Evolutionary conservation across 257 asterid genomes (phyloP).

Genomic region (Echites panduratus): DNA sequence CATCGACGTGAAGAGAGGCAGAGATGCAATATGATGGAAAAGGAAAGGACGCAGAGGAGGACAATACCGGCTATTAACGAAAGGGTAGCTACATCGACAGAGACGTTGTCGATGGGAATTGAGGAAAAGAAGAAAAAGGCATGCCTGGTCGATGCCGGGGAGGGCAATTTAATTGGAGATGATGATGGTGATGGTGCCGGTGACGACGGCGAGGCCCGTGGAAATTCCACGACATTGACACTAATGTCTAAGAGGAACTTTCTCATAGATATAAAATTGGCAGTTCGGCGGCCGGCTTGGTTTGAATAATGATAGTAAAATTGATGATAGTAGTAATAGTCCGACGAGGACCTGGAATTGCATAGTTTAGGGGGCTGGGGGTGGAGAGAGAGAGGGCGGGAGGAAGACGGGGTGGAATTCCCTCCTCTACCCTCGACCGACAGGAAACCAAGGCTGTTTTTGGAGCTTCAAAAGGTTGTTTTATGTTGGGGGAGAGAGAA

Average conservation of each 20-base stretch:
- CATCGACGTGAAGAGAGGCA: slow-evolving; percentile 37
- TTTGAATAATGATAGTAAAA: slow-evolving; percentile 10
- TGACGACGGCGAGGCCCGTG: slow-evolving; percentile 7
- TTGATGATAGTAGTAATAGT: slow-evolving; percentile 16
- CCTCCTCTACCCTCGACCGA: slow-evolving; percentile 35
- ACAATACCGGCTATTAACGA: slow-evolving; percentile 30
- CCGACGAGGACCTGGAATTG: slow-evolving; percentile 24
- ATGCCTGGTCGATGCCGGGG: background rate
- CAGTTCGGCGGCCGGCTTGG: slow-evolving; percentile 28
- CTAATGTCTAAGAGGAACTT: slow-evolving; percentile 20
- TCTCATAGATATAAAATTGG: slow-evolving; percentile 43
- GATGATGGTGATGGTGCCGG: slow-evolving; percentile 1
- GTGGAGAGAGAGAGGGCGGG: background rate
- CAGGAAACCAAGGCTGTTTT: slow-evolving; percentile 11
- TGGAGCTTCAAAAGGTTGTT: background rate
- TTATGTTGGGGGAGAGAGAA: background rate
- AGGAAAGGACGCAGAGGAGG: slow-evolving; percentile 40
- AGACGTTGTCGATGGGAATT: slow-evolving; percentile 24
- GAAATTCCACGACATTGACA: slow-evolving; percentile 17
- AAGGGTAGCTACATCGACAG: slow-evolving; percentile 39
- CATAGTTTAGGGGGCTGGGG: slow-evolving; percentile 27
- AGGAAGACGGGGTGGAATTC: slow-evolving; percentile 8
- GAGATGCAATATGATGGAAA: slow-evolving; percentile 42
- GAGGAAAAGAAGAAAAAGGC: slow-evolving; percentile 13
- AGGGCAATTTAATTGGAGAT: background rate